A percentile compares a stretch with the other conserved stretches of the same genome.
Conservation (phyloP, 2,329 filamentous ascomycete species). For the Pyricularia pennisetigena region DNA sequence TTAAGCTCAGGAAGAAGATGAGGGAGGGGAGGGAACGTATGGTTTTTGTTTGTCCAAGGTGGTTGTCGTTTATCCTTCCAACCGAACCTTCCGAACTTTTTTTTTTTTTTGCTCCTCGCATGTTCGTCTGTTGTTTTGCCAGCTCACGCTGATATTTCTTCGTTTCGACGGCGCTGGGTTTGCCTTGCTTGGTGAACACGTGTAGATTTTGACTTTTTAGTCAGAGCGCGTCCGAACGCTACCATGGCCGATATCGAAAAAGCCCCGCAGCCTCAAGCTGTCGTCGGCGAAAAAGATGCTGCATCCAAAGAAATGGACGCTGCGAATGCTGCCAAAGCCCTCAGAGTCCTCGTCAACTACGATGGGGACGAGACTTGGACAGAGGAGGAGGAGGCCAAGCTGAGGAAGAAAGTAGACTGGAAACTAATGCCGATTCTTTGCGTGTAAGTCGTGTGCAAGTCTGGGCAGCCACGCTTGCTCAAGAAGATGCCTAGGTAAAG, state of each 20-base stretch:
- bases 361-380: constrained; percentile 31
- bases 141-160: background rate
- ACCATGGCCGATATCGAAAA: background rate
- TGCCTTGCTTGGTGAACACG: background rate
- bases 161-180: background rate
- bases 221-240: background rate
- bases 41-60: background rate
- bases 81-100: background rate
- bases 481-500: background rate
- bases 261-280: background rate
- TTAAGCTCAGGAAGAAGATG: background rate
- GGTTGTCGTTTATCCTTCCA: background rate
- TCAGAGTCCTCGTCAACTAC: constrained; percentile 29
- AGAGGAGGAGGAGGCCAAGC: constrained; percentile 27
- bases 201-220: background rate
- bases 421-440: constrained; percentile 31
- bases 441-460: constrained; percentile 19
- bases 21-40: background rate
- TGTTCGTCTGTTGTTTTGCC: background rate
- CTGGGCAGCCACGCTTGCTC: background rate
- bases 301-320: background rate
- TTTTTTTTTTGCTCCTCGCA: background rate
- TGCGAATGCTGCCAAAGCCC: constrained; percentile 25
- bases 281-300: background rate
- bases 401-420: constrained; percentile 28